These are phyloP conservation scores for Forsythia viridissima DNA, from an alignment of 257 asterid genomes.

Conservation along the genomic window DNA sequence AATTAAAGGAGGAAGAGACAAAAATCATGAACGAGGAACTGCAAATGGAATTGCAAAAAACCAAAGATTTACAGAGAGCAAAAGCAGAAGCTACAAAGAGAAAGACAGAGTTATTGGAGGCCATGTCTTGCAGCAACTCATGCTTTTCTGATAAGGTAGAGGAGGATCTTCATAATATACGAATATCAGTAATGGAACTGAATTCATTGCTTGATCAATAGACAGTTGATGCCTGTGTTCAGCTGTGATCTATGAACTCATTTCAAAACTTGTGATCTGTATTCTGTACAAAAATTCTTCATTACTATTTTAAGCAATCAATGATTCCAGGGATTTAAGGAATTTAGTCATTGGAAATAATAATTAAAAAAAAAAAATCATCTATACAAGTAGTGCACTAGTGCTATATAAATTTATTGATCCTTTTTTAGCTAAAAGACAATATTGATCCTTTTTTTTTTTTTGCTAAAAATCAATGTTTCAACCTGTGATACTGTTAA, in stretches of 20 bases:
- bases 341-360: no score
- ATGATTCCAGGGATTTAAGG: no score
- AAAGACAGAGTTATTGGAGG: constrained; percentile 49
- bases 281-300: constrained; percentile 6
- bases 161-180: constrained; percentile 55
- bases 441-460: no score
- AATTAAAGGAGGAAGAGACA: constrained; percentile 62
- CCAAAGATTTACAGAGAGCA: constrained; percentile 40
- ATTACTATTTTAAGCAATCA: no score
- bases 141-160: constrained; percentile 60
- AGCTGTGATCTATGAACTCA: constrained; percentile 1
- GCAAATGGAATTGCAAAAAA: constrained; percentile 23
- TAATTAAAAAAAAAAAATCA: neutral
- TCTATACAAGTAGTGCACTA: no score
- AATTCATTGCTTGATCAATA: constrained; percentile 30
- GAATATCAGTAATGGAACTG: constrained; percentile 51
- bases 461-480: no score
- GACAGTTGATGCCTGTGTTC: constrained; percentile 21
- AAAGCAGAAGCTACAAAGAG: constrained; percentile 43
- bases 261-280: neutral
- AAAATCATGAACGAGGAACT: constrained; percentile 59
- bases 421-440: no score
- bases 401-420: no score
- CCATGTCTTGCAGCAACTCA: constrained; percentile 39
- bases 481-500: no score